These are phyloP conservation scores for Hypoxylon sp. DNA, from an alignment of 2,329 filamentous ascomycete species.

Conservation along the genomic window DNA sequence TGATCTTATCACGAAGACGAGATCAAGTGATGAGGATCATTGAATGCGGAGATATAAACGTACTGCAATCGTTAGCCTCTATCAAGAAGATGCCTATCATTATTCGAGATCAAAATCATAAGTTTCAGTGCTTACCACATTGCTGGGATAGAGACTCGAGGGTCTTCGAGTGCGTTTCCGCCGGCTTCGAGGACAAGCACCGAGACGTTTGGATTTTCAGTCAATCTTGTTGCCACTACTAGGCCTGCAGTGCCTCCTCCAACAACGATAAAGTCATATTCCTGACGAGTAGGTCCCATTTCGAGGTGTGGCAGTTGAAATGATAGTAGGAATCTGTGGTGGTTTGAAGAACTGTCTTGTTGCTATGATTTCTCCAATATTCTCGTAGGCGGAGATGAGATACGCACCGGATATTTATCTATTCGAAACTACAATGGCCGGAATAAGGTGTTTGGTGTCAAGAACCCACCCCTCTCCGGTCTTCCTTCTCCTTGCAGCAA, in stretches of 20 bases:
- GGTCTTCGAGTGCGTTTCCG: conserved; percentile 4
- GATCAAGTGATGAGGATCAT: not conserved
- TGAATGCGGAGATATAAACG: not conserved
- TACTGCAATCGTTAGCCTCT: not conserved
- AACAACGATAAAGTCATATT: conserved; percentile 7
- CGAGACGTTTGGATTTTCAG: conserved; percentile 1
- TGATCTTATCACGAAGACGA: not conserved
- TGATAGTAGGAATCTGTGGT: not conserved
- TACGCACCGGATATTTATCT: too few relatives aligned
- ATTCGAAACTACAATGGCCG: too few relatives aligned
- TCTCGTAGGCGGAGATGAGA: not conserved
- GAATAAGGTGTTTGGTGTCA: too few relatives aligned
- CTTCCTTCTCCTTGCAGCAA: not conserved
- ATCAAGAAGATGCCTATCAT: not conserved
- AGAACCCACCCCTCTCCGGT: not conserved
- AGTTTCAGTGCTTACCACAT: not conserved
- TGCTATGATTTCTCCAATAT: not conserved
- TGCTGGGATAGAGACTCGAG: conserved; percentile 13
- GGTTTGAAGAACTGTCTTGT: not conserved
- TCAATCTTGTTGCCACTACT: conserved; percentile 1
- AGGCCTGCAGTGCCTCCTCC: conserved; percentile 10
- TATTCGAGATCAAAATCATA: too few relatives aligned
- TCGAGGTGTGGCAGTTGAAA: not conserved
- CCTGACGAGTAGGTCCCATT: not conserved
- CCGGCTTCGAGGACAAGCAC: conserved; percentile 16